Evolutionary conservation across 2,329 filamentous ascomycete genomes (phyloP).

Genomic region (Orbilia quercus): DNA sequence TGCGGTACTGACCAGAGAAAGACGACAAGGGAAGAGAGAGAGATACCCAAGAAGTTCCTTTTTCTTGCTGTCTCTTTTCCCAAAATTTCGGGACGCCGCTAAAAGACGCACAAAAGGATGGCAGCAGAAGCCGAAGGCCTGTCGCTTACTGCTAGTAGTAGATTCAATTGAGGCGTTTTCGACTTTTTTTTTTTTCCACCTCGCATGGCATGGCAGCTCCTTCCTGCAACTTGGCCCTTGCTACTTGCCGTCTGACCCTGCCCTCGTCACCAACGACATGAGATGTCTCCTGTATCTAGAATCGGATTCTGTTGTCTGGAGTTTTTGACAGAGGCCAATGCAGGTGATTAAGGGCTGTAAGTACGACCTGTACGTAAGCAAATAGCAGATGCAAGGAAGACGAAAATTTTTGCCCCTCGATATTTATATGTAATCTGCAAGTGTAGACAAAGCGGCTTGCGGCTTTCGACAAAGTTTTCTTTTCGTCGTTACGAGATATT

Average conservation of each 20-base stretch:
- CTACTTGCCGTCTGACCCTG: slow-evolving; percentile 49
- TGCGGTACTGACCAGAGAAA: slow-evolving; percentile 37
- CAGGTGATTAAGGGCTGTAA: slow-evolving; percentile 21
- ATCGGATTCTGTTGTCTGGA: slow-evolving; percentile 15
- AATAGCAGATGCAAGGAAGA: slow-evolving; percentile 25
- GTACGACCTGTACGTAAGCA: slow-evolving; percentile 29
- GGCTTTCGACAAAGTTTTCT: slow-evolving; percentile 15
- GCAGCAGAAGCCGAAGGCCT: slow-evolving; percentile 36
- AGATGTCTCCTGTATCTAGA: slow-evolving; percentile 27
- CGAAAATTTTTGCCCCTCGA: slow-evolving; percentile 2
- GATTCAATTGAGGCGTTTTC: slow-evolving; percentile 54
- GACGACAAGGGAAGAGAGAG: slow-evolving; percentile 26
- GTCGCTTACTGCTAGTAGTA: slow-evolving; percentile 28
- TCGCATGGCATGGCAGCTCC: slow-evolving; percentile 50
- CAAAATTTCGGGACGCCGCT: slow-evolving; percentile 54
- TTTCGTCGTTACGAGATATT: slow-evolving; percentile 41
- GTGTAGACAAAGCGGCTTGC: slow-evolving; percentile 27
- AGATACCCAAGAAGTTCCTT: slow-evolving; percentile 9
- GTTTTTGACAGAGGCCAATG: slow-evolving; percentile 35
- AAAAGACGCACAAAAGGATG: slow-evolving; percentile 56
- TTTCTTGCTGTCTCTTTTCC: slow-evolving; percentile 23
- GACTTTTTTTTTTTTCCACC: slow-evolving; percentile 48
- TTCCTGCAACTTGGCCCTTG: slow-evolving; percentile 48
- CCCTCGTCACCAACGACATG: slow-evolving; percentile 39
- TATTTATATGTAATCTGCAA: no score